These are phyloP conservation scores for Cercophora samala DNA, from an alignment of 495 filamentous ascomycete species.

Conservation along the genomic window DNA sequence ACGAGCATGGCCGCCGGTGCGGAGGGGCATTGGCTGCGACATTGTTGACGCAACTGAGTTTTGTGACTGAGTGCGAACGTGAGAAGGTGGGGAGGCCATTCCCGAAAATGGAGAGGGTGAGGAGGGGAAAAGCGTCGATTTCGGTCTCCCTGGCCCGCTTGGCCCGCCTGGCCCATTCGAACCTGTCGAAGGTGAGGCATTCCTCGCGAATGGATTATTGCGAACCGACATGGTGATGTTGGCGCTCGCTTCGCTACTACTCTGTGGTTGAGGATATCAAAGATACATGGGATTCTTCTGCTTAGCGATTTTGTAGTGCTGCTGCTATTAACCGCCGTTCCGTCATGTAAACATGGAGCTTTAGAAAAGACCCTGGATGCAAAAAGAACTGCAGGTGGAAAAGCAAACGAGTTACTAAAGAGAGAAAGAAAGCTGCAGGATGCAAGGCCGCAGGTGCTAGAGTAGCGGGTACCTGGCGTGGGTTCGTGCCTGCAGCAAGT, in stretches of 20 bases:
- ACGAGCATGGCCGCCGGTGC: slow-evolving; percentile 44
- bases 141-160: slow-evolving; percentile 53
- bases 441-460: slow-evolving; percentile 3
- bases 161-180: slow-evolving; percentile 39
- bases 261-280: slow-evolving; percentile 4
- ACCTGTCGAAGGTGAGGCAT: slow-evolving; percentile 58
- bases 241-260: neutral
- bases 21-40: slow-evolving; percentile 30
- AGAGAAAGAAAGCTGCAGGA: neutral
- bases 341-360: slow-evolving; percentile 24
- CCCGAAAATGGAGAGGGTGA: slow-evolving; percentile 46
- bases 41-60: slow-evolving; percentile 29
- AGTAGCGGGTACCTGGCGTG: neutral
- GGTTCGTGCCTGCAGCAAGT: neutral
- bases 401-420: neutral
- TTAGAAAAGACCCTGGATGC: neutral
- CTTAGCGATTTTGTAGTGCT: slow-evolving; percentile 14
- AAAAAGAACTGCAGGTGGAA: neutral
- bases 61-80: slow-evolving; percentile 46
- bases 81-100: slow-evolving; percentile 32
- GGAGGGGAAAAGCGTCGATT: slow-evolving; percentile 64
- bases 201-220: slow-evolving; percentile 71
- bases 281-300: slow-evolving; percentile 23
- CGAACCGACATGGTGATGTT: slow-evolving; percentile 49
- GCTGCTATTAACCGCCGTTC: slow-evolving; percentile 13